Evolutionary conservation across 2,329 filamentous ascomycete species (phyloP).

Genomic region (Paecilomyces niveus): DNA sequence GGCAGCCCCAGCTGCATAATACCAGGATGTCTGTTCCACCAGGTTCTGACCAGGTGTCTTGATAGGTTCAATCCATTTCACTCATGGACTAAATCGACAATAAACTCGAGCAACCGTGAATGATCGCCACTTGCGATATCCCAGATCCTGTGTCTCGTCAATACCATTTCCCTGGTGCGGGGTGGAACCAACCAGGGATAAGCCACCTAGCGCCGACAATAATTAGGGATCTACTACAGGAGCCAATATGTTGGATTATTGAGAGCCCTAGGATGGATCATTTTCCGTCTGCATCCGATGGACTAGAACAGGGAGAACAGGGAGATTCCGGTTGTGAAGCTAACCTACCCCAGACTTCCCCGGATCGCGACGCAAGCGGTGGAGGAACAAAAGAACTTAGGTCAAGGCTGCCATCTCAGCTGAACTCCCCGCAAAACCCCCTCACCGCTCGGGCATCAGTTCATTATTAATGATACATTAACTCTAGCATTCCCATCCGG

Average conservation of each 20-base stretch:
- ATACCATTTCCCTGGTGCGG: not conserved
- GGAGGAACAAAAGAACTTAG: not conserved
- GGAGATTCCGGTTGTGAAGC: not conserved
- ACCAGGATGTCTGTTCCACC: not conserved
- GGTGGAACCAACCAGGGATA: not conserved
- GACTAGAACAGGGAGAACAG: not conserved
- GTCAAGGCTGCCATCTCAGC: not conserved
- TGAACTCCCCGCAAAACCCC: not conserved
- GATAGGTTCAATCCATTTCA: not conserved
- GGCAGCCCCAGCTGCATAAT: not conserved
- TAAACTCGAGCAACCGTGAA: not conserved
- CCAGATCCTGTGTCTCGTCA: not conserved
- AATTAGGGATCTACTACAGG: not conserved
- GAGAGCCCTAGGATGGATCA: not conserved
- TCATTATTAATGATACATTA: not conserved
- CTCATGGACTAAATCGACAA: not conserved
- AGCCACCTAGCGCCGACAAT: not conserved
- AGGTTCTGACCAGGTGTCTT: not conserved
- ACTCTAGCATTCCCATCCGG: not conserved
- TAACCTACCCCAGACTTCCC: not conserved
- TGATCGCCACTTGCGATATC: not conserved
- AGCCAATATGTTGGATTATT: not conserved
- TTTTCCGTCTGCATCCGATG: not conserved
- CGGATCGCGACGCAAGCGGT: not conserved
- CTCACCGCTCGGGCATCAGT: not conserved